Evolutionary conservation across 2,329 filamentous ascomycete species (phyloP).

Genomic region (Rhynchosporium graminicola): DNA sequence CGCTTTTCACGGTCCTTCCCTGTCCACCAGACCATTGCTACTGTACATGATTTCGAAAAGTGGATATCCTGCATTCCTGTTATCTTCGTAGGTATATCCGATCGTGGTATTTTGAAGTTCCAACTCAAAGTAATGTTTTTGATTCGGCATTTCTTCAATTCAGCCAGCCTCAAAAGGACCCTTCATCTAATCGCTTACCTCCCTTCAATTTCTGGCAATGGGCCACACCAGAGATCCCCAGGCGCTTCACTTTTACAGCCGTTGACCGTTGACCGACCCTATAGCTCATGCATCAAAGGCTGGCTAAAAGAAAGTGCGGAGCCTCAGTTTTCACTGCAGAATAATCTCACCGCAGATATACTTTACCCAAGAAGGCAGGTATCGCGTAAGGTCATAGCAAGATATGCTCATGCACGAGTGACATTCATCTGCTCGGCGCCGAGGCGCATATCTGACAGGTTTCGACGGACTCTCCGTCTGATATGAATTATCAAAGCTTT

Average conservation of each 20-base stretch:
- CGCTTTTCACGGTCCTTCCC: no score
- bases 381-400: neutral
- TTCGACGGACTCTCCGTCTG: neutral
- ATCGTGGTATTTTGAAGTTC: neutral
- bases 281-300: neutral
- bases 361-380: neutral
- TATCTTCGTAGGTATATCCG: neutral
- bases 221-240: constrained; percentile 5
- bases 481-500: neutral
- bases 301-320: neutral
- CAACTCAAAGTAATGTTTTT: neutral
- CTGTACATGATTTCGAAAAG: neutral
- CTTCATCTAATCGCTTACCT: neutral
- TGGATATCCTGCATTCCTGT: neutral
- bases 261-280: neutral
- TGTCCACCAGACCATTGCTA: neutral
- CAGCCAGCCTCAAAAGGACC: constrained; percentile 12
- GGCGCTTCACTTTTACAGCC: neutral
- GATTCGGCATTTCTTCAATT: neutral
- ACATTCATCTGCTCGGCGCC: neutral
- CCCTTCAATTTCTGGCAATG: neutral
- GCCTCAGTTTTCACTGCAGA: neutral
- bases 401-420: neutral
- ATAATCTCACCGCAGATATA: no score
- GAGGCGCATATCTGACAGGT: neutral